Evolutionary conservation across 1,284 basidiomycete species (phyloP), one percentile per base, ranked within the genome.

Genomic region (Kalmanozyma brasiliensis): DNA sequence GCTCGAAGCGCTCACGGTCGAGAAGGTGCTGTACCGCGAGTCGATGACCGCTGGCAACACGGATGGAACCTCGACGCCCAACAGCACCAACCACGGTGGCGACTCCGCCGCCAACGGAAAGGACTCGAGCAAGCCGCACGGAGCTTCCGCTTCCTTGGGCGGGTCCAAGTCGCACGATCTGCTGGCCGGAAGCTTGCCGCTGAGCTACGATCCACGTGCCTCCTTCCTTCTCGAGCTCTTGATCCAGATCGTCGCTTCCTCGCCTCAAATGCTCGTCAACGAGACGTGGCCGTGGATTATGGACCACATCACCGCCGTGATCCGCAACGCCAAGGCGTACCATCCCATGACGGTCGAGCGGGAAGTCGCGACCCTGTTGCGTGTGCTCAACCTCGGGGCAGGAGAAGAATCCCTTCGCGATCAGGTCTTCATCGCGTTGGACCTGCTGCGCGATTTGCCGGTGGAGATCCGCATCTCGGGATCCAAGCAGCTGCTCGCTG

Each of bases 181-280:
- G 53, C 77, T 84, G 63, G 59, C 47, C 6, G 55, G 37, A 8
- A 48, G 59, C 9, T 29, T 63, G 47, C 60, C 66, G 24, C 84
- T 96, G 19, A 88, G 92, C 10, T 99, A 98, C 78, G 94, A 98
- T 80, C 93, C 96, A 7, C 91, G 92, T 2, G 92, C 93, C 8
- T 89, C 96, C 0, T 97, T 97, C 84, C 87, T 96, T 38, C 84
- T 98, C 53, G 96, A 99, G 84, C 91, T 89, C 49, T 93, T 97
- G 89, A 88, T 93, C 53, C 94, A 91, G 80, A 88, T 97, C 45
- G 87, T 90, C 1, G 89, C 64, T 4, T 59, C 63, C 8, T 46
- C 73, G 64, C 87, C 89, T 9, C 87, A 89, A 8, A 86, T 89
- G 67, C 86, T 90, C 73, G 89, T 97, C 23, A 89, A 90, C 58